These are phyloP conservation scores for Sonneratia alba DNA, from an alignment of 345 rosid species.

Conservation along the genomic window DNA sequence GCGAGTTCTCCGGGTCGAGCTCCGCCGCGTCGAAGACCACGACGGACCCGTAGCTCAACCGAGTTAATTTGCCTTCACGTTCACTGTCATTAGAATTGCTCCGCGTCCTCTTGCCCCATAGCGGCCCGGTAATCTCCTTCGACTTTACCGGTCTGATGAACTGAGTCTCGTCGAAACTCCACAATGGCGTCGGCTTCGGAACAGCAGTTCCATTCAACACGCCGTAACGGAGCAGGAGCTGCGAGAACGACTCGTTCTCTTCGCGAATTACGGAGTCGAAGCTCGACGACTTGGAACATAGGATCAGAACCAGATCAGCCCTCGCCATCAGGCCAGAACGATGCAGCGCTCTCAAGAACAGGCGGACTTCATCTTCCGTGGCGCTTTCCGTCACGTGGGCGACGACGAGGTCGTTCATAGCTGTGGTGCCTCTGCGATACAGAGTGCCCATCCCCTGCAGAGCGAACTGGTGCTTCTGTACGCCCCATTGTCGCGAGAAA, in stretches of 20 bases:
- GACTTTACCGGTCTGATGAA: conserved; percentile 31
- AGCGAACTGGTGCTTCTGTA: conserved; percentile 20
- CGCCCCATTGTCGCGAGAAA: neutral
- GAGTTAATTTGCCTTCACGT: conserved; percentile 21
- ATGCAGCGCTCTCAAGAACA: conserved; percentile 50
- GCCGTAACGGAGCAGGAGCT: conserved; percentile 29
- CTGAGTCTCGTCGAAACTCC: conserved; percentile 35
- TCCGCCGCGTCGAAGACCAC: conserved; percentile 66
- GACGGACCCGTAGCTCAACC: conserved; percentile 72
- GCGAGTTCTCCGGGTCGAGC: conserved; percentile 84
- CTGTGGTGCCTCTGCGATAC: conserved; percentile 43
- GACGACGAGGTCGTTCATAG: conserved; percentile 50
- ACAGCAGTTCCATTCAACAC: conserved; percentile 18
- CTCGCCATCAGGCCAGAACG: conserved; percentile 57
- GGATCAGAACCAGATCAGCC: conserved; percentile 57
- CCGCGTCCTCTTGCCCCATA: conserved; percentile 73
- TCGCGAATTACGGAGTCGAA: conserved; percentile 33
- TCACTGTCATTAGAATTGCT: conserved; percentile 17
- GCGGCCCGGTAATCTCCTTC: conserved; percentile 36
- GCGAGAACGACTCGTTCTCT: conserved; percentile 62
- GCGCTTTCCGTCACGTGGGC: conserved; percentile 53
- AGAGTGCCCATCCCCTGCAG: conserved; percentile 63
- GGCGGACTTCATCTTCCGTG: conserved; percentile 38
- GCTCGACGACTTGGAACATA: conserved; percentile 19
- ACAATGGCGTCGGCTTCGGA: conserved; percentile 13